A percentile compares a stretch with the other conserved stretches of the same genome.
Evolutionary conservation across 2,329 filamentous ascomycete species (phyloP).

Genomic region (Cladosporium sp.): DNA sequence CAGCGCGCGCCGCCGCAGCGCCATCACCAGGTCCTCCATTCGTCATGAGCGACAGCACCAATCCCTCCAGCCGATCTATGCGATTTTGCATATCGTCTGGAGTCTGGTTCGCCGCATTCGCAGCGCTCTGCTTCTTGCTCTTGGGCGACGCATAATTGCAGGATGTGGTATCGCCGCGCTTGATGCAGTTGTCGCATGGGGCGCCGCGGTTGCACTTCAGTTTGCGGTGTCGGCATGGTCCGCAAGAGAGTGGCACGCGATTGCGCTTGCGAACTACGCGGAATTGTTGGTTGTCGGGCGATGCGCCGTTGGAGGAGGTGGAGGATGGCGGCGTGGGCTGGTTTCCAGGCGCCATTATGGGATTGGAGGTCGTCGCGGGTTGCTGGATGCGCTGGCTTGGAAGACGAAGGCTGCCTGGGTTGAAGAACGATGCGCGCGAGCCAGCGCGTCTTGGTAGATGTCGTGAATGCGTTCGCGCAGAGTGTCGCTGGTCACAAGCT

Average conservation of each 20-base stretch:
- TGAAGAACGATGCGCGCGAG: background rate
- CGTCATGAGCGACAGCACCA: slow-evolving; percentile 93
- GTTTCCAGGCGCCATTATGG: slow-evolving; percentile 16
- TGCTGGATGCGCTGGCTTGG: background rate
- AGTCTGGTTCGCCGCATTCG: slow-evolving; percentile 43
- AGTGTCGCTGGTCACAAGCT: background rate
- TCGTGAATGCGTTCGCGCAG: background rate
- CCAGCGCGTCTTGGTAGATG: background rate
- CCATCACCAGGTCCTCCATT: slow-evolving; percentile 68
- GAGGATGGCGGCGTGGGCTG: slow-evolving; percentile 68
- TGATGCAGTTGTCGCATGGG: slow-evolving; percentile 92
- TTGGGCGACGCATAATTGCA: slow-evolving; percentile 76
- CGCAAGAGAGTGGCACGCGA: slow-evolving; percentile 86
- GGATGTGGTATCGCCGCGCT: slow-evolving; percentile 75
- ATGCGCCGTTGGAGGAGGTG: slow-evolving; percentile 74
- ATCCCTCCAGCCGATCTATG: slow-evolving; percentile 88
- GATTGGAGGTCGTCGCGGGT: background rate
- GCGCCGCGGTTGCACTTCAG: slow-evolving; percentile 91
- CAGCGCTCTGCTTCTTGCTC: slow-evolving; percentile 59
- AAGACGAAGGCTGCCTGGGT: background rate
- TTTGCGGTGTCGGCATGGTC: slow-evolving; percentile 89
- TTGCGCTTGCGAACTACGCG: slow-evolving; percentile 90
- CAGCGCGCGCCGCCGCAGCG: slow-evolving; percentile 58
- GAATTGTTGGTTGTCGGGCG: slow-evolving; percentile 76
- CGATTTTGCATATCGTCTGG: slow-evolving; percentile 98